These are phyloP conservation scores for Clitopilus passeckerianus DNA, from an alignment of 768 basidiomycete species.

Conservation along the genomic window DNA sequence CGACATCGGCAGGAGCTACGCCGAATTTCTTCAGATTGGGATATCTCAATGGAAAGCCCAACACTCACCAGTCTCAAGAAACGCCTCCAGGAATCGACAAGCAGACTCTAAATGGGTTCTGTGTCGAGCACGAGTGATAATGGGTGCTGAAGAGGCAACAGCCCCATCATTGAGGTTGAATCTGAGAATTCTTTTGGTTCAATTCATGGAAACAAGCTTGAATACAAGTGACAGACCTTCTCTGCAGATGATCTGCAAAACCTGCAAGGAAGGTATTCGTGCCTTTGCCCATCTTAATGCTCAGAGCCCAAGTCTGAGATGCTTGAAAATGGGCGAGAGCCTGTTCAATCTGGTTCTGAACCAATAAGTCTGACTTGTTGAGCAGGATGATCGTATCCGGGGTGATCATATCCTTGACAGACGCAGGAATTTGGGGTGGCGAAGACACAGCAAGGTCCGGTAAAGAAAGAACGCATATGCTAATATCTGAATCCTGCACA, in stretches of 20 bases:
- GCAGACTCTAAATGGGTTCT: constrained; percentile 71
- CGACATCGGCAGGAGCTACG: constrained; percentile 63
- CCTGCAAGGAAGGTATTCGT: constrained; percentile 54
- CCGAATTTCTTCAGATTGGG: not conserved
- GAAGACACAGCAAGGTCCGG: constrained; percentile 33
- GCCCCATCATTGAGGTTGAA: constrained; percentile 19
- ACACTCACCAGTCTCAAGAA: constrained; percentile 32
- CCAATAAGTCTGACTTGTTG: constrained; percentile 69
- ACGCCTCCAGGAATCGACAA: constrained; percentile 55
- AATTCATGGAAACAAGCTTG: not conserved
- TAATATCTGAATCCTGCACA: constrained; percentile 61
- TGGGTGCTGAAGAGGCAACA: constrained; percentile 37
- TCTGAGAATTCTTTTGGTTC: constrained; percentile 7
- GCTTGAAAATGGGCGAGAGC: constrained; percentile 7
- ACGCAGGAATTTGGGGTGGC: constrained; percentile 39
- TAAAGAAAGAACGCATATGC: constrained; percentile 78
- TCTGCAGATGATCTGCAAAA: constrained; percentile 45
- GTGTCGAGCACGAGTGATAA: constrained; percentile 80
- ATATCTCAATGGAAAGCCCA: not conserved
- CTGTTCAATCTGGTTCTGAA: not conserved
- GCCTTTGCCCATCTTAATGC: constrained; percentile 56
- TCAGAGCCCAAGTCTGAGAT: constrained; percentile 50
- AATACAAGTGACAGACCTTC: constrained; percentile 31
- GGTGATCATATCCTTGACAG: constrained; percentile 32
- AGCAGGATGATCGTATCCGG: constrained; percentile 63